A percentile compares a stretch with the other conserved stretches of the same genome.
These are phyloP conservation scores for Aurinia saxatilis DNA, from an alignment of 345 rosid species.

Conservation along the genomic window DNA sequence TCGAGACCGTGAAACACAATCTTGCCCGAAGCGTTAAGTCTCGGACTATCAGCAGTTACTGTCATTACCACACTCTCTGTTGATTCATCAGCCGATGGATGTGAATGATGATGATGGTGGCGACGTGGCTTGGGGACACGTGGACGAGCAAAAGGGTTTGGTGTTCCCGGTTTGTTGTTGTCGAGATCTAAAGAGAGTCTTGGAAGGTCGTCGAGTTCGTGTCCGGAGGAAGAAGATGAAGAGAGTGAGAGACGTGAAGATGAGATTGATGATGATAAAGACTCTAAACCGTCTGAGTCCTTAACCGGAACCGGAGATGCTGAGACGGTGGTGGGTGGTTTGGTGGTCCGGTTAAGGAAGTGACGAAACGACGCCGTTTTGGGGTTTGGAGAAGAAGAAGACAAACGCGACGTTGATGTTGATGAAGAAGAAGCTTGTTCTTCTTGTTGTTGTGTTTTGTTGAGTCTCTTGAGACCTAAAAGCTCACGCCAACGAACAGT, in stretches of 20 bases:
- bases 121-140: constrained; percentile 53
- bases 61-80: constrained; percentile 42
- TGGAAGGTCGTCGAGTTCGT: constrained; percentile 78
- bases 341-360: constrained; percentile 65
- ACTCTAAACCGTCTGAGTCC: constrained; percentile 48
- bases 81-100: constrained; percentile 29
- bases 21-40: constrained; percentile 90
- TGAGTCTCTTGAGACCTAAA: constrained; percentile 60
- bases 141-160: constrained; percentile 54
- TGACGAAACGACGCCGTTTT: constrained; percentile 50
- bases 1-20: constrained; percentile 84
- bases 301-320: constrained; percentile 30
- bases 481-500: constrained; percentile 90
- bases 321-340: constrained; percentile 36
- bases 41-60: constrained; percentile 83
- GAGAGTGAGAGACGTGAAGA: constrained; percentile 82
- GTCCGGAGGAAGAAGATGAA: constrained; percentile 84
- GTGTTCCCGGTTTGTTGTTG: constrained; percentile 44
- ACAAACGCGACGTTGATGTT: constrained; percentile 18
- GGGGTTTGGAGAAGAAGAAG: constrained; percentile 26
- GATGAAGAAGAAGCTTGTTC: too few relatives aligned
- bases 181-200: constrained; percentile 80
- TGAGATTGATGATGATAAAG: constrained; percentile 43
- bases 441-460: constrained; percentile 29
- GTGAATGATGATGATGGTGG: neutral